A percentile compares a stretch with the other conserved stretches of the same genome.
Evolutionary conservation across 2,329 filamentous ascomycete genomes (phyloP).

Genomic region (Pestalotiopsis sp.): DNA sequence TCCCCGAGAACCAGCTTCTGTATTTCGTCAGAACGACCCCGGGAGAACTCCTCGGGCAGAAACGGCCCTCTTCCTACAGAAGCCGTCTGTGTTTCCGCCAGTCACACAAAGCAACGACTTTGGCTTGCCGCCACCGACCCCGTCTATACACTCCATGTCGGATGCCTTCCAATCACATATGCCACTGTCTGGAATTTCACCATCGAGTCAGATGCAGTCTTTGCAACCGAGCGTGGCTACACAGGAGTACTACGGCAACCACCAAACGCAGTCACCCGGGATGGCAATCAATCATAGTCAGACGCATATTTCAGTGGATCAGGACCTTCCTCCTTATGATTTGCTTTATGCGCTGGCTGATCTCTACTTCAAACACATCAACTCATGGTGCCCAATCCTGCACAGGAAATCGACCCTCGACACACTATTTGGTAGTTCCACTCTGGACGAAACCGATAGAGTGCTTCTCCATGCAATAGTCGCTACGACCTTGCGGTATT

Average conservation of each 20-base stretch:
- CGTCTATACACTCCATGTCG: constrained; percentile 43
- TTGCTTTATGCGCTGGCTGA: constrained; percentile 73
- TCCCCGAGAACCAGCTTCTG: constrained; percentile 47
- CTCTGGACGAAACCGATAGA: constrained; percentile 78
- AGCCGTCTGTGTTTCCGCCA: constrained; percentile 52
- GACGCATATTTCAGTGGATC: constrained; percentile 54
- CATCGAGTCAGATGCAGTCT: constrained; percentile 32
- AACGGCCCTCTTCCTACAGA: constrained; percentile 63
- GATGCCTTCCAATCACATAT: constrained; percentile 52
- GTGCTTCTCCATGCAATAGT: constrained; percentile 88
- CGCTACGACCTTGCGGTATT: constrained; percentile 84
- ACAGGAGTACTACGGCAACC: constrained; percentile 52
- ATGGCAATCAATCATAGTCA: constrained; percentile 54
- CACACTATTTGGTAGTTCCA: constrained; percentile 75
- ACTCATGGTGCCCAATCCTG: constrained; percentile 88
- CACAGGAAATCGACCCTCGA: constrained; percentile 83
- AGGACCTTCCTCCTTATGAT: constrained; percentile 75
- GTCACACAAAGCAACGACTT: constrained; percentile 53
- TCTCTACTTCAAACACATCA: constrained; percentile 79
- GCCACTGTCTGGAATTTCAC: constrained; percentile 43
- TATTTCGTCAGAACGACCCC: constrained; percentile 54
- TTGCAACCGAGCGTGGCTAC: constrained; percentile 44
- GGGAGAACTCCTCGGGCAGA: constrained; percentile 58
- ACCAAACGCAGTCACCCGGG: constrained; percentile 59
- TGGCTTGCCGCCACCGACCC: constrained; percentile 47